These are phyloP conservation scores for Pythium aphanidermatum DNA, from an alignment of 352 stramenopile genomes.

Conservation along the genomic window DNA sequence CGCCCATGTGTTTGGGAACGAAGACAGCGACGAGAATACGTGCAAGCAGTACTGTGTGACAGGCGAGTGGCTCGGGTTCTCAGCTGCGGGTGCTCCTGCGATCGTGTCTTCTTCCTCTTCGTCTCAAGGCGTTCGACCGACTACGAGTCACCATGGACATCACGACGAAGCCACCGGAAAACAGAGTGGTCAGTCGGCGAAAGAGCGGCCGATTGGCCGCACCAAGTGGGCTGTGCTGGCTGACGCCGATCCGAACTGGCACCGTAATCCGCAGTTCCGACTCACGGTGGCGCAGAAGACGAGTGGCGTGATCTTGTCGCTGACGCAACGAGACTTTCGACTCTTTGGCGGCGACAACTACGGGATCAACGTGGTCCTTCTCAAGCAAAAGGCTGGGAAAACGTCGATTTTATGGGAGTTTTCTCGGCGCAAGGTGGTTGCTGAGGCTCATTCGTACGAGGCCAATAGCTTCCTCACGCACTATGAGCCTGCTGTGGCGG, in stretches of 20 bases:
- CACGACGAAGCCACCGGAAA: too few relatives aligned
- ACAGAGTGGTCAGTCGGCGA: constrained; percentile 9
- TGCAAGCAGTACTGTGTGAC: constrained; percentile 54
- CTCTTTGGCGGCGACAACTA: constrained; percentile 82
- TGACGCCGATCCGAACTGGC: constrained; percentile 85
- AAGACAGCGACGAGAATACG: constrained; percentile 17
- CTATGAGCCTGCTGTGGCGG: constrained; percentile 24
- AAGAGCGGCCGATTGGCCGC: constrained; percentile 38
- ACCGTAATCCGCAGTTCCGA: constrained; percentile 90
- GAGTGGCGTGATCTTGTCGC: constrained; percentile 56
- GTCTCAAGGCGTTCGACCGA: too few relatives aligned
- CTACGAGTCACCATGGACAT: too few relatives aligned
- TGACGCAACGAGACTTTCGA: constrained; percentile 81
- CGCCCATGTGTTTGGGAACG: constrained; percentile 29
- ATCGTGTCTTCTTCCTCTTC: too few relatives aligned
- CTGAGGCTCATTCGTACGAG: constrained; percentile 62
- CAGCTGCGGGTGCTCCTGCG: constrained; percentile 27
- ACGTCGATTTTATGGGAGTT: constrained; percentile 71
- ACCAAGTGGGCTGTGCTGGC: constrained; percentile 58
- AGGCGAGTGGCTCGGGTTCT: constrained; percentile 38
- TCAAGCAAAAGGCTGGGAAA: constrained; percentile 58
- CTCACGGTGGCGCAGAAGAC: constrained; percentile 37
- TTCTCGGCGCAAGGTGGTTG: constrained; percentile 48
- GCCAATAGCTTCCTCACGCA: constrained; percentile 21
- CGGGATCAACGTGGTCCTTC: constrained; percentile 81